These are phyloP conservation scores for Beauveria medogensis DNA, from an alignment of 2,329 filamentous ascomycete species.

Conservation along the genomic window DNA sequence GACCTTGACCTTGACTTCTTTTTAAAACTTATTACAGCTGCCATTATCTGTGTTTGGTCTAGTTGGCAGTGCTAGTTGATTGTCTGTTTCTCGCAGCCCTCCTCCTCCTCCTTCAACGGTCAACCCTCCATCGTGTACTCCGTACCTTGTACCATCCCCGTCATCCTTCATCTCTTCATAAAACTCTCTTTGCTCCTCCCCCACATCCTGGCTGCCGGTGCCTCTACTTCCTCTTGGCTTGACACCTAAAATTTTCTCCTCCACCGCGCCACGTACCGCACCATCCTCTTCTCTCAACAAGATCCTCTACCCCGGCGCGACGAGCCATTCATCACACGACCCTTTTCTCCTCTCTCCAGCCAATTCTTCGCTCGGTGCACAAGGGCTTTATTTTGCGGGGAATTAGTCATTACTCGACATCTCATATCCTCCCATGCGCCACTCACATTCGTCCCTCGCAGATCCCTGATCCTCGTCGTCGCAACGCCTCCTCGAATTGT, in stretches of 20 bases:
- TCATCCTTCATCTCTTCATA: not conserved
- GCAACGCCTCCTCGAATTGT: not conserved
- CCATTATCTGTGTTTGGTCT: not conserved
- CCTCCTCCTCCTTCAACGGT: not conserved
- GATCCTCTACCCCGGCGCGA: not conserved
- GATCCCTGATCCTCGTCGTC: not conserved
- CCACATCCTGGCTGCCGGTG: not conserved
- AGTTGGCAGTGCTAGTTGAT: not conserved
- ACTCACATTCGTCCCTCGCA: not conserved
- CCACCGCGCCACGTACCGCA: not conserved
- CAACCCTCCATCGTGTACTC: not conserved
- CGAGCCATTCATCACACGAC: not conserved
- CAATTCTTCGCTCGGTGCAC: too few relatives aligned
- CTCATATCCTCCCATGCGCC: not conserved
- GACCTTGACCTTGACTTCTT: too few relatives aligned
- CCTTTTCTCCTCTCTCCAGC: too few relatives aligned
- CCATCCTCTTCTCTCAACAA: not conserved
- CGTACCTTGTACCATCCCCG: not conserved
- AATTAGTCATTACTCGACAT: not conserved
- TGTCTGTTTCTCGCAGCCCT: not conserved
- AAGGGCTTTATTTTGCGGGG: not conserved
- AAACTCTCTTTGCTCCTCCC: slow-evolving; percentile 2
- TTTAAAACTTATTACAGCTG: not conserved
- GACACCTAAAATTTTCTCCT: not conserved
- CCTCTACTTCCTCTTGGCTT: not conserved